Evolutionary conservation across 176 grass and related monocot genomes (phyloP), one percentile per base, ranked within the genome.

Genomic region (Bolboschoenus planiculmis): DNA sequence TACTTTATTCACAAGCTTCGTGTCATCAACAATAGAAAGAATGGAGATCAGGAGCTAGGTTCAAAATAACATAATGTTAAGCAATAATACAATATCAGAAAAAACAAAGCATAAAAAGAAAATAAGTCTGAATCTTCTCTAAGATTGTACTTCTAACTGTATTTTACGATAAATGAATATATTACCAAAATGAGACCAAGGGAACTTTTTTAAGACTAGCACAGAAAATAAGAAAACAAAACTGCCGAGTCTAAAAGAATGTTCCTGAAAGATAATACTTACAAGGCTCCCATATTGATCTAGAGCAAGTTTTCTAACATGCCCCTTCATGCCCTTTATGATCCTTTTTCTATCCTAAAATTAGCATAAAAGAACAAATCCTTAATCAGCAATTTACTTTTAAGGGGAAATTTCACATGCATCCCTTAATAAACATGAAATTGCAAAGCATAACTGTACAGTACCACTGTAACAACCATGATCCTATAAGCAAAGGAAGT

Each of bases 281-380:
- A 98, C 95, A 62, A 95, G 87, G 73, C 89, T 95, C 63, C 95
- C 95, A 91, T 87, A 91, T 87, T 98, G 89, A 91, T 86, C 85
- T 4, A 93, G 70, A 88, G 90, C 89, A 81, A 95, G 90, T 82
- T 91, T 95, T 85, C 84, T 90, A 80, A 88, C 59, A 83, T 90
- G 82, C 20, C 95, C 90, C 84, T 98, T 98, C 89, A 98, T 87
- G 83, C 90, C 84, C 91, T 98, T 98, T 78, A 95, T 83, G 43
- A 98, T 93, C 64, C 91, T 98, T 86, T 98, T 95, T 70, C 95
- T 93, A 82, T 98, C 95, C 95, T 97, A 88, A 85, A 92, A 73
- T 73, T 61, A 16, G 72, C 75, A 79, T 14, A 75, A 75, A 18
- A 51, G 72, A 51, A 76, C 26, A 76, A 29, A 40, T 42, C 7